phyloP scores from a whole-genome alignment of 179 eudicot species.

The Pouteria campechiana region DNA sequence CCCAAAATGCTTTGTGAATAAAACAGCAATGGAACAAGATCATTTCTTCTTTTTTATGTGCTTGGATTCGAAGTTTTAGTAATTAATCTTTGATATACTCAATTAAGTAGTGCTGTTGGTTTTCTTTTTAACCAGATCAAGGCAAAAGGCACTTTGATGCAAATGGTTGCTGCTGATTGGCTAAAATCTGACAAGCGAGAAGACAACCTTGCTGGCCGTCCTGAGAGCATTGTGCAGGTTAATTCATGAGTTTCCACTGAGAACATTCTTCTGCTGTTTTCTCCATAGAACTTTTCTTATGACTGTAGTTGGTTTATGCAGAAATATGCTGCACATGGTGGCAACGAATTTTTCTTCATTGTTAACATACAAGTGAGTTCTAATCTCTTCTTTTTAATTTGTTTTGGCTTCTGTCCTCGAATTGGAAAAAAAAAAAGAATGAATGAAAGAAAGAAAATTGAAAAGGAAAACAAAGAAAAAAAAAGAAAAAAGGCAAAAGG shows the following conservation, averaged over 20 bases:
- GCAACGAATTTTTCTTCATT: conserved; percentile 54
- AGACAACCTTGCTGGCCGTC: conserved; percentile 48
- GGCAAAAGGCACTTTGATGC: conserved; percentile 43
- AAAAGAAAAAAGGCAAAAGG: too few species aligned
- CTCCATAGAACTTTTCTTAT: not conserved
- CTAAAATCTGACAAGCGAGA: conserved; percentile 55
- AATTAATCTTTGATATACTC: too few species aligned
- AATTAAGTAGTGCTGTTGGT: not conserved
- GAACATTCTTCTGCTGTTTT: not conserved
- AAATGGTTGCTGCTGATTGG: conserved; percentile 66
- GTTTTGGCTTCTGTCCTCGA: not conserved
- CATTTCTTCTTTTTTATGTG: too few species aligned
- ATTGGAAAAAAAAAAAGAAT: too few species aligned
- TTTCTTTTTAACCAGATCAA: conserved; percentile 24
- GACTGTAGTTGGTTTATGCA: conserved; percentile 7
- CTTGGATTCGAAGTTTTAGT: too few species aligned
- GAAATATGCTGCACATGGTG: conserved; percentile 48
- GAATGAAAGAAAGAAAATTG: too few species aligned
- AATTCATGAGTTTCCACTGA: not conserved
- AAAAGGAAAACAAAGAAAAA: too few species aligned
- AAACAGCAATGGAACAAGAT: too few species aligned
- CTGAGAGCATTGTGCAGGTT: conserved; percentile 61
- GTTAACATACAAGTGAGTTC: conserved; percentile 47
- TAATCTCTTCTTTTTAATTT: not conserved
- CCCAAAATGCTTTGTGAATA: too few species aligned